Evolutionary conservation across 495 filamentous ascomycete species (phyloP), one percentile per base, ranked within the genome.

Genomic region (Lepraria neglecta): DNA sequence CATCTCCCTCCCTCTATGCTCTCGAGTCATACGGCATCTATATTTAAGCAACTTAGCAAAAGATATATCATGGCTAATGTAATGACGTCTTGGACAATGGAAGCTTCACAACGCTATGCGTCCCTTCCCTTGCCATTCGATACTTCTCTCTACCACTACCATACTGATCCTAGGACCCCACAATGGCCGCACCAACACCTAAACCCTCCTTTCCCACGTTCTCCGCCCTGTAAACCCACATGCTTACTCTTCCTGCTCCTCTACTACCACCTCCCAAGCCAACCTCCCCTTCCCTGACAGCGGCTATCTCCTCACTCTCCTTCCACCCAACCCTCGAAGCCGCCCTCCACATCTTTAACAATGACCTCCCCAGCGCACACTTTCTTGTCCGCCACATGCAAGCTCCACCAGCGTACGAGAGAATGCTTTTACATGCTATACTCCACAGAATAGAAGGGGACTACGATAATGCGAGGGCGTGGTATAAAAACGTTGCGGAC

Each of bases 321-420:
- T 60, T 78, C 5, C 76, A 79, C 56, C 76, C 77, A 2, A 72
- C 72, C 17, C 70, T 78, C 28, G 77, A 80, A 67, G 61, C 74
- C 1, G 66, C 72, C n/a, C 71, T 80, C 10, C 78, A 78, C 62
- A 70, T 78, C 62, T 67, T 78, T 27, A 78, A 80, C 67, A 60
- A 63, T 51, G 76, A 80, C 64, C 71, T 78, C 4, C 65, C 75
- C 0, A 70, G 69, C 56, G 78, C 77, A 6, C 77, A 80, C 64
- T 80, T 80, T 64, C 71, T 79, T 6, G 65, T 78, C 51, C 70
- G 77, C 2, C 72, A 80, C 61, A 80, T 80, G 77, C 73, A 77
- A 65, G 71, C 70, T 21, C 60, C 70, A 12, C 78, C 75, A 9
- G 74, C 75, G 0, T 65, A 65, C 40, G 78, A 76, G 56, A 75